Evolutionary conservation across 352 stramenopile species (phyloP), one percentile per base, ranked within the genome.

Genomic region (Phytophthora fragariaefolia): DNA sequence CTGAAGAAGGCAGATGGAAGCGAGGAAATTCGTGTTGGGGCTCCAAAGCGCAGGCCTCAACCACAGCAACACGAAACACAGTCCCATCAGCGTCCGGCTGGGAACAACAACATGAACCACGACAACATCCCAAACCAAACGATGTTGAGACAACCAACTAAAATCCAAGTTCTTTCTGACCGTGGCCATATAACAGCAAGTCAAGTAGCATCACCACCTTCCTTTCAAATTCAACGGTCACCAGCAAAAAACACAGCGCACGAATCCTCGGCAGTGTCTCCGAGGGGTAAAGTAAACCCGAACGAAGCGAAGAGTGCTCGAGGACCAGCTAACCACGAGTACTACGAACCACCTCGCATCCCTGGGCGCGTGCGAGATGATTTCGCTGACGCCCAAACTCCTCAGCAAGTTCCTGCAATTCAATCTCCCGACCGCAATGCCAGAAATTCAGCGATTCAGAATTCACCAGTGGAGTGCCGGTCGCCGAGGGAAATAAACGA

Each of bases 1-100:
- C 74, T 93, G 8, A 90, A 87, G 58, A 91, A 91, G 42, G 82
- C 83, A 6, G 87, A 93, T 49, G 87, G 87, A 18, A 92, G 82
- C 55, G 85, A 95, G 49, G 87, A 92, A 65, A 91, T 95, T 52
- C 87, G 87, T 2, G 85, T 91, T 13, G 87, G 87, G 2, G 76
- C 80, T 0, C 77, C 82, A 1, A 91, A 91, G 56, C 79, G 80
- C 15, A 90, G 82, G 45, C 45, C 66, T 0, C 57, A 61, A 12
- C 43, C 26, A 45, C 59, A 66, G 0, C 36, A 66, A 12, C 63
- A 73, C 9, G 50, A 72, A 55, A 45, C 59, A 32, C 7, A 38
- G 40, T 20, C 27, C 4, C 66, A 61, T 1, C 48, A 62, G 18
- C 40, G 40, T 40, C 48, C 18, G 40, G 18, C 26, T 53, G 46